These are phyloP conservation scores for Licmophora abbreviata DNA, from an alignment of 108 stramenopile species.

Conservation along the genomic window DNA sequence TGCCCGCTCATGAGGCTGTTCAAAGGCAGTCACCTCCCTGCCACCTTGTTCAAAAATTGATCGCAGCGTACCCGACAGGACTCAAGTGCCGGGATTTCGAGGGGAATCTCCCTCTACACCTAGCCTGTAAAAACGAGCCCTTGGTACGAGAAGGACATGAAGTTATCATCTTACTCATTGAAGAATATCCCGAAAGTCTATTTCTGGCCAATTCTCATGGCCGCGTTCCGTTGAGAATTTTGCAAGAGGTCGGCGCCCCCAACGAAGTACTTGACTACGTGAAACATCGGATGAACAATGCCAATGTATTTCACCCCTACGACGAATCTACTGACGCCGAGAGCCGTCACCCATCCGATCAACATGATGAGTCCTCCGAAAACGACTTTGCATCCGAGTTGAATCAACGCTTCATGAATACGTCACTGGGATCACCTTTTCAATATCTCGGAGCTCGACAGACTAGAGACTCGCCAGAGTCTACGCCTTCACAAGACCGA, in stretches of 20 bases:
- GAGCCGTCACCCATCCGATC: not conserved
- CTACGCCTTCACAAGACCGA: no score
- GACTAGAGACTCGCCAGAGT: no score
- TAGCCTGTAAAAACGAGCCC: conserved; percentile 1
- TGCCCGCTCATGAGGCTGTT: conserved; percentile 3
- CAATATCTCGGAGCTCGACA: no score
- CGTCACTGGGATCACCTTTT: no score
- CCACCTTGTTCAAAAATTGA: conserved; percentile 3
- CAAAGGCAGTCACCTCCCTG: not conserved
- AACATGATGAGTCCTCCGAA: conserved; percentile 1
- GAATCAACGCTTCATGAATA: not conserved
- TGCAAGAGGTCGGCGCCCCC: not conserved
- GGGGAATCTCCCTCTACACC: conserved; percentile 5
- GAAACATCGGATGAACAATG: not conserved
- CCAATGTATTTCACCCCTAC: not conserved
- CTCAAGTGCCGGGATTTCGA: not conserved
- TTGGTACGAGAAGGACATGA: not conserved
- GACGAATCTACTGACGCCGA: not conserved
- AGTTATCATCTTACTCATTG: not conserved
- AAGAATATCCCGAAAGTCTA: not conserved
- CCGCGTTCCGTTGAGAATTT: not conserved
- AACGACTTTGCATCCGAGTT: not conserved
- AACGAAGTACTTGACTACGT: not conserved
- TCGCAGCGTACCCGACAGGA: conserved; percentile 2
- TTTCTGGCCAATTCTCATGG: not conserved